A percentile compares a stretch with the other conserved stretches of the same genome.
Evolutionary conservation across 345 rosid species (phyloP).

Genomic region (Mangifera indica): DNA sequence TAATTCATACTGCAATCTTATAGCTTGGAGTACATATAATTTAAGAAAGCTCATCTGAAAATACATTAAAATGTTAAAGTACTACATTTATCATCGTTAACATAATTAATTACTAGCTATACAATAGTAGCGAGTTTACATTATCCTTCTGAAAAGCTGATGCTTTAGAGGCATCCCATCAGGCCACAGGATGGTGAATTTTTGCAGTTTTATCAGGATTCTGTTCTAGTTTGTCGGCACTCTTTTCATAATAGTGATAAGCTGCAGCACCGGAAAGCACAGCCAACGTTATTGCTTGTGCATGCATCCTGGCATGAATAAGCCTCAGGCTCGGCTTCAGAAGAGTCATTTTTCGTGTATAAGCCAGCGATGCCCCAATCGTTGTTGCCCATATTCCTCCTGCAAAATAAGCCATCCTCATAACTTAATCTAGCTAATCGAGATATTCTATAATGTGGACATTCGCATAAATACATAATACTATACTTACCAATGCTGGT

Average conservation of each 20-base stretch:
- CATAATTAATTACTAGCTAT: background rate
- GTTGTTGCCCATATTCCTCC: constrained; percentile 71
- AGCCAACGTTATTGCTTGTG: constrained; percentile 67
- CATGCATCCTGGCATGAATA: constrained; percentile 81
- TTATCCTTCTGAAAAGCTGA: background rate
- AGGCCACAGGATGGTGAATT: background rate
- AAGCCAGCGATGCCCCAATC: constrained; percentile 61
- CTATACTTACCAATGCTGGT: constrained; percentile 48
- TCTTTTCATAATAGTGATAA: constrained; percentile 57
- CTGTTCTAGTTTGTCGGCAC: constrained; percentile 15
- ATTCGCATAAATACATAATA: background rate
- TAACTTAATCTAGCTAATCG: too few relatives aligned
- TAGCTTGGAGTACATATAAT: background rate
- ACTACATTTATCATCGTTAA: constrained; percentile 10
- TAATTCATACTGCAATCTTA: background rate
- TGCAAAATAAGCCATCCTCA: constrained; percentile 9
- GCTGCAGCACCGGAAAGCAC: constrained; percentile 71
- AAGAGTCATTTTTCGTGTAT: constrained; percentile 41
- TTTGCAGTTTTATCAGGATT: background rate
- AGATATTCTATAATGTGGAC: too few relatives aligned
- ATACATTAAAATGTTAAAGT: background rate
- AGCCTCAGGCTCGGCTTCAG: constrained; percentile 70
- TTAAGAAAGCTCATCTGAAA: too few relatives aligned
- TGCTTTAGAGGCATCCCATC: background rate
- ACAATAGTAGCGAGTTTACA: background rate